Conservation (phyloP, 2,329 filamentous ascomycete genomes). For the Teratosphaeria pseudoeucalypti region DNA sequence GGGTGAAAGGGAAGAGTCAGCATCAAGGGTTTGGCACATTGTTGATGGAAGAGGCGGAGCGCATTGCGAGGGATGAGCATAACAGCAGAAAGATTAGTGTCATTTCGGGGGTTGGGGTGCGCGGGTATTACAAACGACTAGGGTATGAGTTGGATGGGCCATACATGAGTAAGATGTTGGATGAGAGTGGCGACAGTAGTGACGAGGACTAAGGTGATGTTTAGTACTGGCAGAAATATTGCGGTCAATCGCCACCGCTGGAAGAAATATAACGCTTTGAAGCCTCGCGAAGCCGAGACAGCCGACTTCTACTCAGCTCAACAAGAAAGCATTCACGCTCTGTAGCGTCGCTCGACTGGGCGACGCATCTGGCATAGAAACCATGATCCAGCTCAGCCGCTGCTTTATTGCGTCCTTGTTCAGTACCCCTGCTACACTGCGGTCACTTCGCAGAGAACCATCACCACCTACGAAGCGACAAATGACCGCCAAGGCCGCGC, state of each 20-base stretch:
- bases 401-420: conserved; percentile 70
- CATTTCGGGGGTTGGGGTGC: conserved; percentile 92
- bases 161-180: conserved; percentile 44
- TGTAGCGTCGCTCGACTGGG: conserved; percentile 78
- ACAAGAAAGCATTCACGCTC: conserved; percentile 82
- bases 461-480: conserved; percentile 62
- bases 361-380: conserved; percentile 66
- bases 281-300: neutral
- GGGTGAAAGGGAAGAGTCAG: conserved; percentile 94
- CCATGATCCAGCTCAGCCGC: conserved; percentile 72
- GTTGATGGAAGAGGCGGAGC: conserved; percentile 94
- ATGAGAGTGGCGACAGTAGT: conserved; percentile 17
- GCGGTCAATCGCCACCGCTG: neutral
- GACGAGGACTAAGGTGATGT: conserved; percentile 15
- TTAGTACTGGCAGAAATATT: neutral
- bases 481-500: conserved; percentile 62
- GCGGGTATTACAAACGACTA: conserved; percentile 87
- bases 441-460: conserved; percentile 33
- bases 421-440: conserved; percentile 10
- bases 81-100: conserved; percentile 90
- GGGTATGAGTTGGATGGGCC: conserved; percentile 91
- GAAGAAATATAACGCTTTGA: neutral
- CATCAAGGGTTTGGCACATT: conserved; percentile 95
- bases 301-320: conserved; percentile 35
- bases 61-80: conserved; percentile 89